Evolutionary conservation across 2,329 filamentous ascomycete species (phyloP).

Genomic region (Verticillium longisporum): DNA sequence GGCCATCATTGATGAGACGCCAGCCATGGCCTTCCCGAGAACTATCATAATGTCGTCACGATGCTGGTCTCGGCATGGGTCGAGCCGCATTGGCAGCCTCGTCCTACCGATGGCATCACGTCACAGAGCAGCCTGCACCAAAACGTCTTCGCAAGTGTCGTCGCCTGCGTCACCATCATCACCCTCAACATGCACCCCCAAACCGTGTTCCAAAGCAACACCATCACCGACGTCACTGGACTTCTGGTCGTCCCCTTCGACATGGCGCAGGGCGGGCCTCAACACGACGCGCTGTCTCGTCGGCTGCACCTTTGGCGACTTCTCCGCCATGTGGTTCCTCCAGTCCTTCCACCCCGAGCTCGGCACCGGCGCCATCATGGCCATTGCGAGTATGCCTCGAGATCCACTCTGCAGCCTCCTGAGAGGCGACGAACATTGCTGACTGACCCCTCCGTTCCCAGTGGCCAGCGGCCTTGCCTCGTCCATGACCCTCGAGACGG

Average conservation of each 20-base stretch:
- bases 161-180: not conserved
- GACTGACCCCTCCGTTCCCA: constrained; percentile 13
- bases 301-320: constrained; percentile 50
- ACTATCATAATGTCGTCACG: not conserved
- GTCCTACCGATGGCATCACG: not conserved
- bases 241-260: constrained; percentile 25
- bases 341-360: constrained; percentile 39
- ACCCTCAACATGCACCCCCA: not conserved
- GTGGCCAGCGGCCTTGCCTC: constrained; percentile 45
- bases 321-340: constrained; percentile 47
- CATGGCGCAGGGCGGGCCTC: constrained; percentile 43
- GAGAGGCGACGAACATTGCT: too few relatives aligned
- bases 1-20: too few relatives aligned
- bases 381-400: constrained; percentile 36
- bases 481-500: constrained; percentile 45
- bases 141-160: not conserved
- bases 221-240: not conserved
- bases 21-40: not conserved
- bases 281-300: constrained; percentile 50
- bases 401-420: not conserved
- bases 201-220: not conserved
- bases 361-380: constrained; percentile 43
- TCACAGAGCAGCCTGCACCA: not conserved
- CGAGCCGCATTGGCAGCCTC: not conserved
- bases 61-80: not conserved